Base-by-base conservation (phyloP, 2,329 filamentous ascomycete species). In the Verruconis gallopava region DNA sequence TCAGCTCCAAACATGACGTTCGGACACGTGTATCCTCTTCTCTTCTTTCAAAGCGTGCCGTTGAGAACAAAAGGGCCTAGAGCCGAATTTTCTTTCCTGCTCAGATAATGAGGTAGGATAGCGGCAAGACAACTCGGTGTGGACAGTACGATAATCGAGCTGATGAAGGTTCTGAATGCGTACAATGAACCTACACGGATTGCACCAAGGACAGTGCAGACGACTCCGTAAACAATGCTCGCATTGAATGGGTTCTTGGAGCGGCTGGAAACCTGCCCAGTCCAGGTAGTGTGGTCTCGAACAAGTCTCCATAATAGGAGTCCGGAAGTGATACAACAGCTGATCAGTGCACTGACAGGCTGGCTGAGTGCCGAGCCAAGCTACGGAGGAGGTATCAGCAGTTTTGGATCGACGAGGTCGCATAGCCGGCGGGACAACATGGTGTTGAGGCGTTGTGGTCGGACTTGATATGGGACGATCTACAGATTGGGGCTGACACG, bases 121-220 rank as follows among this genome's bases (percentile, higher is more conserved):
- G 76, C 75, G 1, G 73, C 72, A 2, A 79, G 62, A 53, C 79
- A 83, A 0, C 73, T 77, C 6, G 71, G 52, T 0, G 69, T 69
- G 3, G 63, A 62, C 1, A 77, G 61, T 12, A 77, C 64, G 40
- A 74, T 66, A 53, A 74, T 77, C 0, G 65, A 69, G 6, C 75
- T 75, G 5, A 81, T 71, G 19, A 83, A 73, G 0, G 78, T 78
- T 33, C 73, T 71, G 59, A 83, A 84, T 0, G 79, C 79, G 0
- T 75, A 78, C 1, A 66, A 69, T 46, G 67, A 75, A n/a, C 73
- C 78, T 1, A 83, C 68, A 48, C 81, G 81, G 35, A 83, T 76
- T 33, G 65, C 67, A 0, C 76, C 77, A 0, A 83, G 62, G 3
- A 77, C 54, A 0, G 75, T 75, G 18, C 69, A 68, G 42, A 69